Conservation (phyloP, 352 stramenopile species). For the Phytopythium litorale region DNA sequence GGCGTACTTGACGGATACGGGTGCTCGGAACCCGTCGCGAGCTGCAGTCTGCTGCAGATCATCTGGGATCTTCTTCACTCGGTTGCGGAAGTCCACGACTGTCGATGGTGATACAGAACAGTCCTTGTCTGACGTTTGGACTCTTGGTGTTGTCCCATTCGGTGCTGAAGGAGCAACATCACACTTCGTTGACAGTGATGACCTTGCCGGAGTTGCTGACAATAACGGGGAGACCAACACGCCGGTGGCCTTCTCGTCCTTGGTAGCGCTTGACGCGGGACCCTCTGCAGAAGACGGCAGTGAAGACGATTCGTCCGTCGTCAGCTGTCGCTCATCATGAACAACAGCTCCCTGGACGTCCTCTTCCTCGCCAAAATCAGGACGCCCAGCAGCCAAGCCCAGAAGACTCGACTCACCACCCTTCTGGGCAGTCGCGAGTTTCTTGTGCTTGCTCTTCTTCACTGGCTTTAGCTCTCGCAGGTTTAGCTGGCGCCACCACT, state of each 20-base stretch:
- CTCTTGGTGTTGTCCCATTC: background rate
- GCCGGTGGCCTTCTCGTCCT: background rate
- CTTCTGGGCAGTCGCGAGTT: background rate
- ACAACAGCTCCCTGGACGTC: background rate
- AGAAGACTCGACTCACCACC: background rate
- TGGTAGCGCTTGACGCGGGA: background rate
- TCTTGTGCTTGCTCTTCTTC: background rate
- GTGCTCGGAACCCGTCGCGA: background rate
- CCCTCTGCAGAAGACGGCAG: background rate
- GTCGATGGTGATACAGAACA: background rate
- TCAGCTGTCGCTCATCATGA: background rate
- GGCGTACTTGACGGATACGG: background rate
- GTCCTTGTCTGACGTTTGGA: background rate
- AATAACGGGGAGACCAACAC: background rate
- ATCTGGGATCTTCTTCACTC: background rate
- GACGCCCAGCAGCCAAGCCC: background rate
- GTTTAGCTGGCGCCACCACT: conserved; percentile 16
- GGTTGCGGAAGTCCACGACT: background rate
- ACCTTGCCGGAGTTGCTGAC: background rate
- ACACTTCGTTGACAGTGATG: background rate
- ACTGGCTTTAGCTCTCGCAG: conserved; percentile 1
- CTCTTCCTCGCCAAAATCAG: background rate
- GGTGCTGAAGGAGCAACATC: background rate
- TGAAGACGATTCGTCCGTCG: background rate
- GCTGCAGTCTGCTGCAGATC: background rate